phyloP scores from a whole-genome alignment of 2,329 filamentous ascomycete species.

The Tolypocladium tropicale region DNA sequence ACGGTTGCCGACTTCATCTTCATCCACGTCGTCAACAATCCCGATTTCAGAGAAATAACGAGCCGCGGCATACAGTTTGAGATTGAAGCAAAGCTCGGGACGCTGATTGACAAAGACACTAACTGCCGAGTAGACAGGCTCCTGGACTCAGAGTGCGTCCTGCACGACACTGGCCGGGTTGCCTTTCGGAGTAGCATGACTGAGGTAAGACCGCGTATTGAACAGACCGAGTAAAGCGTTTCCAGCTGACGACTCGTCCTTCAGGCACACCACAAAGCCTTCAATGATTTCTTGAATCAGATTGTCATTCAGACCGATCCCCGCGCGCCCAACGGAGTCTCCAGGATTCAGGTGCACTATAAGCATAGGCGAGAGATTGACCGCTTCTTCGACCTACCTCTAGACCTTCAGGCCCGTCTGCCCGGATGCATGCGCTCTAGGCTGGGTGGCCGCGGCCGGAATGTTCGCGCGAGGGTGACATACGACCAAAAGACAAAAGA shows the following conservation, averaged over 20 bases:
- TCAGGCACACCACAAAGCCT: slow-evolving; percentile 66
- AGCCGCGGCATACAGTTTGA: slow-evolving; percentile 67
- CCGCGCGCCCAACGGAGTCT: slow-evolving; percentile 33
- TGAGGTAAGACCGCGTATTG: slow-evolving; percentile 47
- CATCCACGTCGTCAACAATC: slow-evolving; percentile 54
- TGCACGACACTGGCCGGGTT: slow-evolving; percentile 50
- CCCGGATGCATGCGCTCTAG: slow-evolving; percentile 54
- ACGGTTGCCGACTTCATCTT: slow-evolving; percentile 75
- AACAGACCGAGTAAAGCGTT: too few species aligned
- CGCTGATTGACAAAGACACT: slow-evolving; percentile 63
- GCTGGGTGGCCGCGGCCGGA: slow-evolving; percentile 38
- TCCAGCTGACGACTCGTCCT: slow-evolving; percentile 3
- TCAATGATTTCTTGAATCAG: slow-evolving; percentile 79
- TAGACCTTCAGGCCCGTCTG: slow-evolving; percentile 46
- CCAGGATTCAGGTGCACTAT: slow-evolving; percentile 61
- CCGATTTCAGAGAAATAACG: slow-evolving; percentile 53
- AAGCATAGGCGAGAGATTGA: slow-evolving; percentile 76
- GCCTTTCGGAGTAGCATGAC: slow-evolving; percentile 86
- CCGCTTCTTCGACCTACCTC: slow-evolving; percentile 68
- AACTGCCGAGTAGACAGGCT: slow-evolving; percentile 58
- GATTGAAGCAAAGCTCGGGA: slow-evolving; percentile 89
- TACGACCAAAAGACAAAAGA: slow-evolving; percentile 62
- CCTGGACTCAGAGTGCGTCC: slow-evolving; percentile 59
- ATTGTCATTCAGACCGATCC: slow-evolving; percentile 49
- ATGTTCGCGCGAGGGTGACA: slow-evolving; percentile 50